Evolutionary conservation across 2,329 filamentous ascomycete species (phyloP).

Genomic region (Pseudogymnoascus sp.): DNA sequence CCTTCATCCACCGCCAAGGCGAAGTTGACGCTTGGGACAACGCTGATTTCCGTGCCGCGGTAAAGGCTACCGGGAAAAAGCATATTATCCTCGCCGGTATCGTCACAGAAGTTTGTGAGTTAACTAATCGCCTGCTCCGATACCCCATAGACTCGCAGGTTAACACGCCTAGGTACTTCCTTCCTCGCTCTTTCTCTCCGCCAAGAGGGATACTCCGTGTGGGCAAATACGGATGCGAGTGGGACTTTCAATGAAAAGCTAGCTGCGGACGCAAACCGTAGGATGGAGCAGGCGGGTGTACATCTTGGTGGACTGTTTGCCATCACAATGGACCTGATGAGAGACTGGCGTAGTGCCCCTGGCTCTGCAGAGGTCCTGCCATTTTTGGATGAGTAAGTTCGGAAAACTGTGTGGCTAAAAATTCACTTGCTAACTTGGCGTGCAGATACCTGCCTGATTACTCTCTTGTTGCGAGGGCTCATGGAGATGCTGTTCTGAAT

Average conservation of each 20-base stretch:
- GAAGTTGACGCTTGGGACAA: slow-evolving; percentile 77
- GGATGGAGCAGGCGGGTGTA: slow-evolving; percentile 60
- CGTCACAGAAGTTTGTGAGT: slow-evolving; percentile 61
- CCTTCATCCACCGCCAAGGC: slow-evolving; percentile 59
- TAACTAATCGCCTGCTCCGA: neutral
- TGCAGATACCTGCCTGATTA: slow-evolving; percentile 52
- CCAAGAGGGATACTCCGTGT: slow-evolving; percentile 64
- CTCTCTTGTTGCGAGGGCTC: slow-evolving; percentile 52
- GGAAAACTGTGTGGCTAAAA: neutral
- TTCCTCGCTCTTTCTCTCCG: slow-evolving; percentile 67
- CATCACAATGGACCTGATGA: slow-evolving; percentile 26
- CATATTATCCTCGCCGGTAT: slow-evolving; percentile 68
- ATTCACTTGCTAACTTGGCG: slow-evolving; percentile 5
- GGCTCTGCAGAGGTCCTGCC: slow-evolving; percentile 51
- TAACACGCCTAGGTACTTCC: slow-evolving; percentile 44
- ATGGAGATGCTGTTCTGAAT: slow-evolving; percentile 51
- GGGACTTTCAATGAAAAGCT: slow-evolving; percentile 56
- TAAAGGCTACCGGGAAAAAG: slow-evolving; percentile 55
- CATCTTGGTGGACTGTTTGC: slow-evolving; percentile 33
- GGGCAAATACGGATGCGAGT: slow-evolving; percentile 62
- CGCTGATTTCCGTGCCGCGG: slow-evolving; percentile 54
- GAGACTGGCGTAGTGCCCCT: slow-evolving; percentile 30
- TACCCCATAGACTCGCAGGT: neutral
- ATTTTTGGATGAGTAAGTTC: slow-evolving; percentile 47
- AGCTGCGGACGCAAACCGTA: slow-evolving; percentile 55